phyloP scores from a whole-genome alignment of 495 filamentous ascomycete species.

The Darksidea phi region DNA sequence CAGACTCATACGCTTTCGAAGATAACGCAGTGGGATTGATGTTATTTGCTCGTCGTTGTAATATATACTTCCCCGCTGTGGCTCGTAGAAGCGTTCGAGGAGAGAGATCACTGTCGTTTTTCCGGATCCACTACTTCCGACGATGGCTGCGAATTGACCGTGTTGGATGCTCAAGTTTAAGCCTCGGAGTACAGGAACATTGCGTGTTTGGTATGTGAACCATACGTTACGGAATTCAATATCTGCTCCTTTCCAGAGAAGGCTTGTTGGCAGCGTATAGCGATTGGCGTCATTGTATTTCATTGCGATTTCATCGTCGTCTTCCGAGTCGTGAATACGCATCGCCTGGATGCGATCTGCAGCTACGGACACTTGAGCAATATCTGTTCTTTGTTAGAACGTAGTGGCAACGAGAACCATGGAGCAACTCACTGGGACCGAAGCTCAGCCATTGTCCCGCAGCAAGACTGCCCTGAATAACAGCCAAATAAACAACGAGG shows the following conservation, averaged over 20 bases:
- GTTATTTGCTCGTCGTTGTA: conserved; percentile 55
- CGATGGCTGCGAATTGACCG: conserved; percentile 34
- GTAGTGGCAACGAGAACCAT: too few species aligned
- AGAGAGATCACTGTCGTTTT: conserved; percentile 33
- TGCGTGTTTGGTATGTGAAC: conserved; percentile 30
- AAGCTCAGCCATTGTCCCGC: conserved; percentile 17
- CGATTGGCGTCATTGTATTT: not conserved
- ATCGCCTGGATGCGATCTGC: conserved; percentile 11
- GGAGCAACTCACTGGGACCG: conserved; percentile 1
- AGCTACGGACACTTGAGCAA: conserved; percentile 8
- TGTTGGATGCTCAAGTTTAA: conserved; percentile 24
- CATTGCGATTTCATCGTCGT: not conserved
- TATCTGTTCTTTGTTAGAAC: conserved; percentile 7
- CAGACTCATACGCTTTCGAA: conserved; percentile 70
- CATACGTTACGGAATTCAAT: conserved; percentile 32
- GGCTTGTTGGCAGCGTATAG: not conserved
- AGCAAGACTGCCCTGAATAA: conserved; percentile 15
- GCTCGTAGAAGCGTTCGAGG: conserved; percentile 36
- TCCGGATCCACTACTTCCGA: conserved; percentile 33
- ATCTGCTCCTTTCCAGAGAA: conserved; percentile 6
- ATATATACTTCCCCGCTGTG: conserved; percentile 21
- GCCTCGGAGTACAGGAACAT: conserved; percentile 22
- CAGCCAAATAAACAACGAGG: conserved; percentile 13
- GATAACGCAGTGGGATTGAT: conserved; percentile 71
- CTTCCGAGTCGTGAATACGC: not conserved